Percentiles rank a stretch among this genome's conserved stretches.
Conservation (phyloP, 805 yeast species). For the Sugiyamaella chiloensis region DNA sequence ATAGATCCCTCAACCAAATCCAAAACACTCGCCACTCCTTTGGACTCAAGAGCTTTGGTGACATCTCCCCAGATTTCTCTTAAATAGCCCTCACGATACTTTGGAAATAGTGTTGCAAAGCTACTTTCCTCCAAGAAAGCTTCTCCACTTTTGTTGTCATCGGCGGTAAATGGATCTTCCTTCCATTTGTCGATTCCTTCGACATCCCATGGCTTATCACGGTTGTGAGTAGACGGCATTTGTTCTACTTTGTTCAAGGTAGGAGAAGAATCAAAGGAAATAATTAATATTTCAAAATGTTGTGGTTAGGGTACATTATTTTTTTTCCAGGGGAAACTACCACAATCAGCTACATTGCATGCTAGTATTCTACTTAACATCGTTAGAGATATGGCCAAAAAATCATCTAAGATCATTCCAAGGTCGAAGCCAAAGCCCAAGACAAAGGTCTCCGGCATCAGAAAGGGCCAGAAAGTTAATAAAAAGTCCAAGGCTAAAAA, state of each 20-base stretch:
- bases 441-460: slow-evolving; percentile 1
- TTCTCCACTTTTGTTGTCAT: slow-evolving; percentile 79
- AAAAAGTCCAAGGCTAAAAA: slow-evolving; percentile 9
- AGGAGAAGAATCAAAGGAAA: too few relatives aligned
- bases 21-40: slow-evolving; percentile 76
- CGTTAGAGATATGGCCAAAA: not conserved
- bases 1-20: slow-evolving; percentile 95
- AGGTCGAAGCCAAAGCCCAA: not conserved
- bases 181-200: slow-evolving; percentile 93
- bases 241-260: too few relatives aligned
- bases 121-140: slow-evolving; percentile 96
- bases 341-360: too few relatives aligned
- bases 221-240: slow-evolving; percentile 91
- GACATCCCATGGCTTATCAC: slow-evolving; percentile 98
- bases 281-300: too few relatives aligned
- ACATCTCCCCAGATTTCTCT: slow-evolving; percentile 93
- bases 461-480: slow-evolving; percentile 5
- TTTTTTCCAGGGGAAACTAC: too few relatives aligned
- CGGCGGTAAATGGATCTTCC: slow-evolving; percentile 81
- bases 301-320: too few relatives aligned
- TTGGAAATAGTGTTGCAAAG: slow-evolving; percentile 92
- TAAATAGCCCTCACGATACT: slow-evolving; percentile 88
- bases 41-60: slow-evolving; percentile 66
- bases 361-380: too few relatives aligned
- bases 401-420: not conserved